Percentiles rank a stretch among this genome's conserved stretches.
These are phyloP conservation scores for Carallia brachiata DNA, from an alignment of 345 rosid species.

Conservation along the genomic window DNA sequence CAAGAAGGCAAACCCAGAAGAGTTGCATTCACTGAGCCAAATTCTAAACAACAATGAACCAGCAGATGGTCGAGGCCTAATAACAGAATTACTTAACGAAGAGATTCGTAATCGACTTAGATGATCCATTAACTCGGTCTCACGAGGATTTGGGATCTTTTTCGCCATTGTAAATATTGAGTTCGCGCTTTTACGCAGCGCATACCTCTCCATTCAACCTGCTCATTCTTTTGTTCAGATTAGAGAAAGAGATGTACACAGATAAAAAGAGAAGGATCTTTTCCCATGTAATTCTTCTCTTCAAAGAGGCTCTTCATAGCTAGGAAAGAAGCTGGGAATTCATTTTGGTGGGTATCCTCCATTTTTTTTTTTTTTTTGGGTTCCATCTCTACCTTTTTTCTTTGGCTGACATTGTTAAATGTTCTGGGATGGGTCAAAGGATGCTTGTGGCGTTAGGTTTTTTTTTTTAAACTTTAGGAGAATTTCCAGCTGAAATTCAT, in stretches of 20 bases:
- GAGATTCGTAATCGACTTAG: constrained; percentile 55
- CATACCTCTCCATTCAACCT: constrained; percentile 14
- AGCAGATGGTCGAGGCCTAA: constrained; percentile 31
- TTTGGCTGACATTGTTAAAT: no score
- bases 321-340: not conserved
- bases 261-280: not conserved
- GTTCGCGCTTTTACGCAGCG: not conserved
- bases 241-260: not conserved
- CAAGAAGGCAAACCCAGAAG: constrained; percentile 72
- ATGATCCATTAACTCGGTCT: constrained; percentile 30
- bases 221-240: constrained; percentile 22
- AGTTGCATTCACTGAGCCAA: constrained; percentile 48
- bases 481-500: no score
- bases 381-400: no score
- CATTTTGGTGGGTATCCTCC: no score
- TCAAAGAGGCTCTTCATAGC: no score
- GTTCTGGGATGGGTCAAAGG: no score
- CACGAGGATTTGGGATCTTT: constrained; percentile 8
- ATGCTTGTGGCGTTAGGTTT: no score
- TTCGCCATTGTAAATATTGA: constrained; percentile 35
- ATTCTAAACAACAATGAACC: constrained; percentile 39
- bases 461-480: no score
- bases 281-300: not conserved
- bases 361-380: no score
- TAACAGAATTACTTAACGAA: constrained; percentile 49